phyloP scores from a whole-genome alignment of 2,329 filamentous ascomycete genomes.

The Aciculosporium take region DNA sequence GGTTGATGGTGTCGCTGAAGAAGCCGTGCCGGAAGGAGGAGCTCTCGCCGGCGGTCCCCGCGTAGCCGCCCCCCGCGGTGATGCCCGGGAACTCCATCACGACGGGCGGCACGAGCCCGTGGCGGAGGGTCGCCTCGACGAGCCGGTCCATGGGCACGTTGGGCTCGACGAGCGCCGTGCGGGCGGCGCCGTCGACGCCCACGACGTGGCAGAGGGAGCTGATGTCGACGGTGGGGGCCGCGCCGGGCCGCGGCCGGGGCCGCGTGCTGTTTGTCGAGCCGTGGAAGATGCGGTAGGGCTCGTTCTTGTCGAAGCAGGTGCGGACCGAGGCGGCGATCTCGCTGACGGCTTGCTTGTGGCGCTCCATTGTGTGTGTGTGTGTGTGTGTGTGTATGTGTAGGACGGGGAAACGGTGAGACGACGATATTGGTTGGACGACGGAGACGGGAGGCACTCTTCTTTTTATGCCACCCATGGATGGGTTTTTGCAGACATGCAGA shows the following conservation, averaged over 20 bases:
- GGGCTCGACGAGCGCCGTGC: conserved; percentile 55
- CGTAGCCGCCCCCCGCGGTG: conserved; percentile 57
- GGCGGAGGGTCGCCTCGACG: conserved; percentile 48
- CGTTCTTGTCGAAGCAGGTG: conserved; percentile 30
- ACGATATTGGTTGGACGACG: too few relatives aligned
- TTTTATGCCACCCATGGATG: too few relatives aligned
- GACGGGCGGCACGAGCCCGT: conserved; percentile 54
- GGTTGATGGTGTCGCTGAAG: conserved; percentile 50
- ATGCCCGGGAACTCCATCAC: conserved; percentile 69
- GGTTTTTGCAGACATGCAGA: too few relatives aligned
- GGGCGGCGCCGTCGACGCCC: conserved; percentile 37
- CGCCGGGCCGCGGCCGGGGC: conserved; percentile 22
- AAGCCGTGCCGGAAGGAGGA: conserved; percentile 56
- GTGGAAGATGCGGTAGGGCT: conserved; percentile 62
- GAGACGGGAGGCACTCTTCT: too few relatives aligned
- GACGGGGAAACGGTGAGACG: not conserved
- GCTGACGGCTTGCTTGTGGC: conserved; percentile 33
- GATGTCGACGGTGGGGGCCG: conserved; percentile 46
- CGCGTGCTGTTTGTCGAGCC: conserved; percentile 65
- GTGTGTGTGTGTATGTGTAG: too few relatives aligned
- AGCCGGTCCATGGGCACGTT: conserved; percentile 64
- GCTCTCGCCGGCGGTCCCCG: conserved; percentile 58
- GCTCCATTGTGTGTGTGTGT: conserved; percentile 36
- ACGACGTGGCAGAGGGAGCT: conserved; percentile 49
- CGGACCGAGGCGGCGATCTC: conserved; percentile 33